Base-by-base conservation (phyloP, 208 protist species). In the Trypanosoma cruzi region DNA sequence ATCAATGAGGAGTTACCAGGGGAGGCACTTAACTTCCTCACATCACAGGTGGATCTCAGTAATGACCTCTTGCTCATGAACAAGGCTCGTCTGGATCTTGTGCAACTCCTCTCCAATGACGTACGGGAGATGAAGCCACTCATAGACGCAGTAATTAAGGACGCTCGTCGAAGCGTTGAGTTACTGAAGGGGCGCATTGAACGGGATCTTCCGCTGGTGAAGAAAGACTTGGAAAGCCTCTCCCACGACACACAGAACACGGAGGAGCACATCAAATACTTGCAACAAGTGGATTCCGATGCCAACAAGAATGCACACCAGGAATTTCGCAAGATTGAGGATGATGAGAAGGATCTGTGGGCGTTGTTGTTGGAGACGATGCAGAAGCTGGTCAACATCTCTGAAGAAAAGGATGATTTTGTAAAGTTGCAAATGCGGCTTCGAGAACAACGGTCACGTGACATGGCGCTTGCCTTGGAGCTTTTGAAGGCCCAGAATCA, bases 1-100 rank as follows among this genome's bases (percentile, higher is more conserved):
- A 86, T 95, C 34, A 84, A 92, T 49, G 60, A 73, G 5, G 71
- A 63, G 32, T 61, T 87, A 44, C 84, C 85, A 16, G 76, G 77
- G 58, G 82, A 82, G 0, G 86, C 86, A 4, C 77, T 95, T 46
- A 77, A 79, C 49, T 79, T 76, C 68, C 75, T 92, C 20, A 84
- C 86, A 72, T 75, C 81, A 0, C 85, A 95, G 79, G 83, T 92
- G n/a, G 85, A 94, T 78, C 79, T 91, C 66, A 87, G 80, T 10
- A 94, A 94, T 68, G 89, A 94, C 57, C 34, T 94, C 48, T 72
- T 94, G 57, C 75, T 92, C 20, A 79, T 92, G 60, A 92, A 94
- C 75, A 90, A 89, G 75, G 86, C 89, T 0, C 89, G 89, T 54
- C 82, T 94, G 72, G 68, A 73, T 28, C 77, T 92, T 58, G 82